Base-by-base conservation (phyloP, 345 rosid genomes). In the Eucalyptus curtisii region DNA sequence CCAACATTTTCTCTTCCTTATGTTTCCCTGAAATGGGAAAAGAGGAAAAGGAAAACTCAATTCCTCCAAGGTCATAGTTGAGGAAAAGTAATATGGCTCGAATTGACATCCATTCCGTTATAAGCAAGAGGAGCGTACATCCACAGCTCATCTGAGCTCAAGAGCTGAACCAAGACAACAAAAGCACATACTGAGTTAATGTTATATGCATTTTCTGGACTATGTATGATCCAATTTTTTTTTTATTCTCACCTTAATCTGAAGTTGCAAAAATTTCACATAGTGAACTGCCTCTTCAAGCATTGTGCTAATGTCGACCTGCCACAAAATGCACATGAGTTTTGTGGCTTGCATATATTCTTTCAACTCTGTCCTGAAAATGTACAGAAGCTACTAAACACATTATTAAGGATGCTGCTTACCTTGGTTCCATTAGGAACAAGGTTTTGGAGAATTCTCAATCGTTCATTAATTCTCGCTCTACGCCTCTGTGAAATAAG, bases 61-160 rank as follows among this genome's bases (percentile, higher is more conserved):
- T 68, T 33, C 40, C 42, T 68, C 42, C 80, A 68, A 68, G 42
- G 80, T 68, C 42, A 31, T 68, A 68, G 80, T 8, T 68, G 80
- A 68, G 91, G 79, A 90, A 93, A 92, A 89, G 93, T 89, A 91
- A 93, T 96, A 88, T 92, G 91, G 93, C 93, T 91, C 88, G 95
- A 93, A 79, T 95, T 96, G 89, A 93, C 90, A 84, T 95, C 98
- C 4, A 94, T 76, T 79, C 97, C 97, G 61, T 94, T 95, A 95
- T 93, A 94, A 91, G 97, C 97, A 48, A 97, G 87, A 55, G 99
- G 98, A 52, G 97, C 98, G 40, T 94, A 96, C 97, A 97, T 97
- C 99, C 99, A 96, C 79, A 95, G 90, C 50, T 97, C 98, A 91
- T 96, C 98, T 17, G 98, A 96, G 95, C 99, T 97, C 86, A 95